Evolutionary conservation across 2,329 filamentous ascomycete species (phyloP), one percentile per base, ranked within the genome.

Genomic region (Pseudocercospora pini-densiflorae): DNA sequence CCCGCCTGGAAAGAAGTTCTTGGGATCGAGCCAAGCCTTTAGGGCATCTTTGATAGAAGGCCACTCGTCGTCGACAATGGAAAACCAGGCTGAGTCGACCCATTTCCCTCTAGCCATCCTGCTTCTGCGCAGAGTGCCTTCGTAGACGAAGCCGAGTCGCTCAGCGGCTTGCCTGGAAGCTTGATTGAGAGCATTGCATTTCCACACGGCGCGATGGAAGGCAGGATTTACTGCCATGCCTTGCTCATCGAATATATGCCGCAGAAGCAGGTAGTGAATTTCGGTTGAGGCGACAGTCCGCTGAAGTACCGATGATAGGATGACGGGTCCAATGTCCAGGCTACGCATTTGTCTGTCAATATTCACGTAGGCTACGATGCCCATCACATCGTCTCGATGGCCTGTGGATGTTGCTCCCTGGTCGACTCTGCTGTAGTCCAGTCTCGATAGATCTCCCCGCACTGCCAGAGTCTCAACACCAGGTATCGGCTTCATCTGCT

Each of bases 121-220:
- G 72, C 90, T 87, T 68, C 88, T 86, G 61, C 87, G 81, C 68
- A 90, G 89, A 0, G 83, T 71, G 0, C 89, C 89, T 74, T 91
- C 88, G 70, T 78, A 86, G 0, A 75, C 75, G 70, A 90, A 90
- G 0, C 89, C 89, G 8, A 89, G 74, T 2, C 89, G 78, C 69
- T 77, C 63, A 0, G 88, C 89, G 0, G 88, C 88, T 3, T 81
- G 77, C 14, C 81, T 77, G 51, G 86, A 88, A 0, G 83, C 79
- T 33, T 71, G 78, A 72, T 90, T 90, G 9, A 87, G 77, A 16
- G 80, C 70, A 73, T 90, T 83, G 61, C 86, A 87, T 71, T 90
- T 90, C 88, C 88, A 90, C 74, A 89, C 88, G 2, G 88, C 82
- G 6, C 88, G 79, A 3, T 83, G 75, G 72, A 87, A 88, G 0